Percentiles rank a stretch among this genome's conserved stretches.
phyloP scores from a whole-genome alignment of 306 rosid genomes.

The Malus orientalis region DNA sequence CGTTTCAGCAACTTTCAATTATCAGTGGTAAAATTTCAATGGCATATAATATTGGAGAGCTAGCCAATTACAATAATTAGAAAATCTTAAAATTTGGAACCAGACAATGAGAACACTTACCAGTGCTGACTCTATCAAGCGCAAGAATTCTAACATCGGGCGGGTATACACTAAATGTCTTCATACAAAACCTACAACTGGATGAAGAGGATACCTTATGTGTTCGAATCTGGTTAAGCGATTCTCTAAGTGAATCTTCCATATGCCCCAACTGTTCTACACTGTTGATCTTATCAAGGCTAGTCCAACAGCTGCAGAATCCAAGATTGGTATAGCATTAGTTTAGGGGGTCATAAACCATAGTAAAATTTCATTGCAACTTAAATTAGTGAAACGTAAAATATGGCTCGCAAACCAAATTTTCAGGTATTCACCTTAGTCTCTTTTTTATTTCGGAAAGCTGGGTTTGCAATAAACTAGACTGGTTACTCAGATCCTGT shows the following conservation, averaged over 20 bases:
- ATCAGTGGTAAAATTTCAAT: background rate
- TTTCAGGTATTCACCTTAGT: slow-evolving; percentile 41
- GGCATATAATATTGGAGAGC: background rate
- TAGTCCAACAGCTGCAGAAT: slow-evolving; percentile 51
- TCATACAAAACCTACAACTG: background rate
- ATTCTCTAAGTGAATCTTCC: slow-evolving; percentile 75
- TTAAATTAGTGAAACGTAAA: background rate
- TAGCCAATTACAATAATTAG: background rate
- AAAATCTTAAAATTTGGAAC: background rate
- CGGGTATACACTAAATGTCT: background rate
- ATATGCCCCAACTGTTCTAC: slow-evolving; percentile 61
- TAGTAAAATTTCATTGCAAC: background rate
- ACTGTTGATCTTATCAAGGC: slow-evolving; percentile 54
- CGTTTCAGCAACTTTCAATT: background rate
- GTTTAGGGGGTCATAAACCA: slow-evolving; percentile 1
- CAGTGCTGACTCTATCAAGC: background rate
- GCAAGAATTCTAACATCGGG: background rate
- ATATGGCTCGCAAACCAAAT: background rate
- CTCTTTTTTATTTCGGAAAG: slow-evolving; percentile 61
- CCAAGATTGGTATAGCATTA: slow-evolving; percentile 21
- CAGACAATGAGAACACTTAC: background rate
- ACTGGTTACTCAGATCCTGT: slow-evolving; percentile 59
- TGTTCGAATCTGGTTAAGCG: slow-evolving; percentile 51
- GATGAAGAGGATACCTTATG: slow-evolving; percentile 47
- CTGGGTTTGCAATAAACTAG: slow-evolving; percentile 36